A percentile compares a stretch with the other conserved stretches of the same genome.
These are phyloP conservation scores for Paspalum notatum DNA, from an alignment of 176 grass and related monocot genomes.

Conservation along the genomic window DNA sequence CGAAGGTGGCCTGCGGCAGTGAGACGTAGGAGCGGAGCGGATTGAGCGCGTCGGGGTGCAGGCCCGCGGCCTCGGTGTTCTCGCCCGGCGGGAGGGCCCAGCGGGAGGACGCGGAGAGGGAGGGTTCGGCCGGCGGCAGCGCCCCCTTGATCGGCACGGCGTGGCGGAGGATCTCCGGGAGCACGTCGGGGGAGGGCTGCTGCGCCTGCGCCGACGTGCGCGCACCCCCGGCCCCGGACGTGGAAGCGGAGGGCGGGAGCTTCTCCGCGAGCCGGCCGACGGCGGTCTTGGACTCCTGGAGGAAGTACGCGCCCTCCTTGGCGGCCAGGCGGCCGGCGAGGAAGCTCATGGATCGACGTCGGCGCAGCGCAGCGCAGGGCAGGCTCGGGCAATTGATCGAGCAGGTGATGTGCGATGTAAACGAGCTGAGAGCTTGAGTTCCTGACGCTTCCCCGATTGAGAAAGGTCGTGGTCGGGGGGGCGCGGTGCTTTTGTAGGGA, in stretches of 20 bases:
- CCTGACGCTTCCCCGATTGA: background rate
- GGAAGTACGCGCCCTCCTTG: conserved; percentile 81
- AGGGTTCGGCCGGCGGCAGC: conserved; percentile 33
- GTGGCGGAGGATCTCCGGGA: conserved; percentile 92
- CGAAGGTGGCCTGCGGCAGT: conserved; percentile 86
- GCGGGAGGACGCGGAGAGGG: conserved; percentile 57
- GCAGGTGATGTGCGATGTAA: conserved; percentile 37
- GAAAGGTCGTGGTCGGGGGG: background rate
- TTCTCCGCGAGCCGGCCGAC: conserved; percentile 73
- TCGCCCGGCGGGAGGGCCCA: conserved; percentile 46
- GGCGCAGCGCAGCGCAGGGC: no score
- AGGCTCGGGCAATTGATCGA: conserved; percentile 32
- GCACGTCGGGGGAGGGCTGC: conserved; percentile 59
- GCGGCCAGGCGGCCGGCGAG: conserved; percentile 76
- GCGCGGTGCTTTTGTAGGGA: conserved; percentile 13
- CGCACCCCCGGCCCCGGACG: no score
- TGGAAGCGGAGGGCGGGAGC: conserved; percentile 47
- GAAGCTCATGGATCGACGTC: conserved; percentile 68
- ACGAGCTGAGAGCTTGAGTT: background rate
- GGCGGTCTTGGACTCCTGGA: conserved; percentile 77
- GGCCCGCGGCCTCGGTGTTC: conserved; percentile 6
- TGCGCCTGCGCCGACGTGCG: background rate
- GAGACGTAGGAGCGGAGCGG: conserved; percentile 78
- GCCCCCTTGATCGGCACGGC: conserved; percentile 61
- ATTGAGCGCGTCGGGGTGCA: conserved; percentile 57